Base-by-base conservation (phyloP, 2,329 filamentous ascomycete species). In the Cordyceps tenuipes region DNA sequence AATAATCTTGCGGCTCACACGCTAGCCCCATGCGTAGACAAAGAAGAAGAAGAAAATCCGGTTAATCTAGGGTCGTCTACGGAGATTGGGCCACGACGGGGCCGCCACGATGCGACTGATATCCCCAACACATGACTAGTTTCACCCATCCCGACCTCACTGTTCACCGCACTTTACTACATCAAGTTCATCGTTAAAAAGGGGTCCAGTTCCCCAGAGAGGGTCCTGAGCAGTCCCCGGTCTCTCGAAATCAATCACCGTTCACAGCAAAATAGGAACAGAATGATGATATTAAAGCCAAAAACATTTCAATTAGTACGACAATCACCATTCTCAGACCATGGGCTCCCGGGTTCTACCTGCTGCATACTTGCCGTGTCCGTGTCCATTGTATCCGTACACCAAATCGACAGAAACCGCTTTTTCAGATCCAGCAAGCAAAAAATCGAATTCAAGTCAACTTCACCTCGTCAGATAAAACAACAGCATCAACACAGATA, bases 121-220 rank as follows among this genome's bases (percentile, higher is more conserved):
- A 36, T 59, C 26, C 56, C 48, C 56, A 59, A 59, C 56, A 59
- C 52, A 59, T 26, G 34, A 46, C 56, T 59, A 52, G 56, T 26
- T 29, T 59, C 48, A 46, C 39, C 43, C 41, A 26, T 46, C 36
- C 56, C n/a, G 39, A 46, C 39, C 56, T 59, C 56, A 46, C 48
- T 39, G 48, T 48, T 59, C 56, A 59, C 56, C 48, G 48, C 56
- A 59, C 21, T 46, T 51, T 52, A 13, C 15, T 17, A 9, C 7
- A 19, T 39, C 26, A 21, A 39, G 26, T 31, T 19, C 5, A 41
- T 9, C 26, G 36, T n/a, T 34, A 52, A 13, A 46, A 52, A 52
- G 46, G 13, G 39, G 36, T n/a, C 3, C 15, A 15, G 19, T 19
- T 7, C n/a, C 26, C 36, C 13, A n/a, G 17, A 26, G 13, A 41